These are phyloP conservation scores for Dryas drummondii DNA, from an alignment of 306 rosid genomes.

Conservation along the genomic window DNA sequence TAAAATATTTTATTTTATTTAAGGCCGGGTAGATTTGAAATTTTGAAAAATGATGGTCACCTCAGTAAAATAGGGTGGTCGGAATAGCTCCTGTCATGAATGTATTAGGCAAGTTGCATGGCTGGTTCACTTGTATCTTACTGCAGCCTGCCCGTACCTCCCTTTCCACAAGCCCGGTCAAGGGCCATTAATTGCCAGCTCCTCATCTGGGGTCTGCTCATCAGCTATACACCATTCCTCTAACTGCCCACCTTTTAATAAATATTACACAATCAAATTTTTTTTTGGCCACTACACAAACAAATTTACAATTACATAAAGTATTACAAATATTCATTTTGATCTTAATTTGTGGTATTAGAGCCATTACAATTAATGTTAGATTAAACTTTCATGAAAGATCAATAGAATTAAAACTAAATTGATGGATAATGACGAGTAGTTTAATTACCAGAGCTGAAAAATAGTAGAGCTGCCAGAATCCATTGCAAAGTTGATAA, in stretches of 20 bases:
- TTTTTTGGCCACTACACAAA: too few species aligned
- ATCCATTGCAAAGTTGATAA: conserved; percentile 11
- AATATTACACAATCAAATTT: too few species aligned
- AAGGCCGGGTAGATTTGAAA: too few species aligned
- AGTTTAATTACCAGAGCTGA: conserved; percentile 22
- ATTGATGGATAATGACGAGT: not conserved
- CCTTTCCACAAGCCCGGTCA: conserved; percentile 66
- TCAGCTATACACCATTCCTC: conserved; percentile 46
- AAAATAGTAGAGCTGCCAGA: conserved; percentile 29
- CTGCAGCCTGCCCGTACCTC: conserved; percentile 70
- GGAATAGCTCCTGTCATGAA: not conserved
- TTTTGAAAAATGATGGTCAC: too few species aligned
- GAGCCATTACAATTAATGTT: too few species aligned
- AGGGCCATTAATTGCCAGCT: conserved; percentile 29
- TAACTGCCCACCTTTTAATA: conserved; percentile 34
- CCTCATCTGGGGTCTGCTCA: conserved; percentile 42
- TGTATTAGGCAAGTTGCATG: conserved; percentile 48
- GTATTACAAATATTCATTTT: too few species aligned
- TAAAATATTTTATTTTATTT: too few species aligned
- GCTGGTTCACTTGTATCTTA: conserved; percentile 47
- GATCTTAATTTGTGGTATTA: too few species aligned
- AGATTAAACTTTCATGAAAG: too few species aligned
- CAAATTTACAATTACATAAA: too few species aligned
- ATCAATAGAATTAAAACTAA: too few species aligned
- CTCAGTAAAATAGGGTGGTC: too few species aligned